Evolutionary conservation across 2,329 filamentous ascomycete species (phyloP).

Genomic region (Rhinocladiella similis): DNA sequence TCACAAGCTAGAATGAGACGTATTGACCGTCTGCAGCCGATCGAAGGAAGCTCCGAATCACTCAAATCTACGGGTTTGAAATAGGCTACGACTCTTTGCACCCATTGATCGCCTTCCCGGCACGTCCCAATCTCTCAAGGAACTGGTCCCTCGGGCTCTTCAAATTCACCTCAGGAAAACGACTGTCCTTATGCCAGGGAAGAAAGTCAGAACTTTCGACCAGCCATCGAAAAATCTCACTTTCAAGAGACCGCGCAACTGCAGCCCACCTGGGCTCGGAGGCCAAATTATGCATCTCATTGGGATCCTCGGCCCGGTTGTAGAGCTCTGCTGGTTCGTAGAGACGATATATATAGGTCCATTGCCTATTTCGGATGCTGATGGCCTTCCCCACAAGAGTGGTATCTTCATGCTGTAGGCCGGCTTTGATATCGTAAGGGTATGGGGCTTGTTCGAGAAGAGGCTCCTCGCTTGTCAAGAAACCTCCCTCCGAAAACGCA

Average conservation of each 20-base stretch:
- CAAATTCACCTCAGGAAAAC: conserved; percentile 39
- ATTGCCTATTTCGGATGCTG: conserved; percentile 28
- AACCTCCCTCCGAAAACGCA: conserved; percentile 48
- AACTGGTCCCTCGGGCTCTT: conserved; percentile 31
- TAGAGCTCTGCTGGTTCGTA: conserved; percentile 51
- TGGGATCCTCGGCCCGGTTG: conserved; percentile 37
- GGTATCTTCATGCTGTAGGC: conserved; percentile 48
- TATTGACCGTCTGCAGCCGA: no score
- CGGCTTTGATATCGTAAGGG: conserved; percentile 49
- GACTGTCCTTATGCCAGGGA: conserved; percentile 37
- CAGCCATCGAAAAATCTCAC: conserved; percentile 42
- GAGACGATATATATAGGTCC: conserved; percentile 48
- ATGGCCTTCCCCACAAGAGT: conserved; percentile 47
- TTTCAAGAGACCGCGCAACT: conserved; percentile 32
- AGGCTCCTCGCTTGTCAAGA: conserved; percentile 47
- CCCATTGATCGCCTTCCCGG: not conserved
- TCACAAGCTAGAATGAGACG: no score
- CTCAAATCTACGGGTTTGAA: no score
- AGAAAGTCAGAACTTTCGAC: conserved; percentile 38
- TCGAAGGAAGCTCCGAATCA: no score
- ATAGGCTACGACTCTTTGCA: not conserved
- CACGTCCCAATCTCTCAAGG: not conserved
- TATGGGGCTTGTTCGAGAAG: conserved; percentile 46
- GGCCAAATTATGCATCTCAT: conserved; percentile 48
- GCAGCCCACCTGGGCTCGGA: conserved; percentile 33